phyloP scores from a whole-genome alignment of 163 green algal species.

The Volvox carteri region DNA sequence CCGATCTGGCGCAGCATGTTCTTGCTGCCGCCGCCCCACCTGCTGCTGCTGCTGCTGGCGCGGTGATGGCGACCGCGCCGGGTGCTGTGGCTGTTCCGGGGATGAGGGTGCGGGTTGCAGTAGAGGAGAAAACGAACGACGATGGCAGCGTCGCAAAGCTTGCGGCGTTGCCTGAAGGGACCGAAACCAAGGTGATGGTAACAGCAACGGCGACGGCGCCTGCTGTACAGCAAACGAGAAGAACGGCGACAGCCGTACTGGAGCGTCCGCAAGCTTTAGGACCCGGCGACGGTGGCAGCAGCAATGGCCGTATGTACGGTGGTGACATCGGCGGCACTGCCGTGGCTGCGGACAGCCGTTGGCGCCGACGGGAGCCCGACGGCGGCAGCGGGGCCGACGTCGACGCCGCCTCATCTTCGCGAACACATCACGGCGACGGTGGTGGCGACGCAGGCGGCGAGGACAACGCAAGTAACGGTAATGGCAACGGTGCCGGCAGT shows the following conservation, averaged over 20 bases:
- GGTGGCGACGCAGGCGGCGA: not conserved
- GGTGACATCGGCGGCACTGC: not conserved
- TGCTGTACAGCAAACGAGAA: not conserved
- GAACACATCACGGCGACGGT: not conserved
- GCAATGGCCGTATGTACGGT: slow-evolving; percentile 20
- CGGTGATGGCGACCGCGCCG: no score
- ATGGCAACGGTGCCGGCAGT: not conserved
- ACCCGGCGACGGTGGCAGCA: not conserved
- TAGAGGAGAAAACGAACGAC: no score
- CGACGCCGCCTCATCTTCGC: no score
- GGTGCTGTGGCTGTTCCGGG: no score
- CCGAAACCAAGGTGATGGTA: not conserved
- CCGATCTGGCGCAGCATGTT: no score
- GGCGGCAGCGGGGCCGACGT: not conserved
- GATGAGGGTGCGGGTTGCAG: no score
- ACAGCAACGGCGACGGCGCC: not conserved
- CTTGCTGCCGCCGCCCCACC: no score
- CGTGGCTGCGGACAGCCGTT: not conserved
- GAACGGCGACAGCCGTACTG: slow-evolving; percentile 3
- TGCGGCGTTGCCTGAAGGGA: not conserved
- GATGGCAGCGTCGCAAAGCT: no score
- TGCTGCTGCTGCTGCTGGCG: no score
- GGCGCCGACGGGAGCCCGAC: not conserved
- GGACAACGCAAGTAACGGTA: not conserved
- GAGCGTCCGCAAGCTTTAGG: no score